phyloP scores from a whole-genome alignment of 2,329 filamentous ascomycete genomes.

The Dothiorella sarmentorum region DNA sequence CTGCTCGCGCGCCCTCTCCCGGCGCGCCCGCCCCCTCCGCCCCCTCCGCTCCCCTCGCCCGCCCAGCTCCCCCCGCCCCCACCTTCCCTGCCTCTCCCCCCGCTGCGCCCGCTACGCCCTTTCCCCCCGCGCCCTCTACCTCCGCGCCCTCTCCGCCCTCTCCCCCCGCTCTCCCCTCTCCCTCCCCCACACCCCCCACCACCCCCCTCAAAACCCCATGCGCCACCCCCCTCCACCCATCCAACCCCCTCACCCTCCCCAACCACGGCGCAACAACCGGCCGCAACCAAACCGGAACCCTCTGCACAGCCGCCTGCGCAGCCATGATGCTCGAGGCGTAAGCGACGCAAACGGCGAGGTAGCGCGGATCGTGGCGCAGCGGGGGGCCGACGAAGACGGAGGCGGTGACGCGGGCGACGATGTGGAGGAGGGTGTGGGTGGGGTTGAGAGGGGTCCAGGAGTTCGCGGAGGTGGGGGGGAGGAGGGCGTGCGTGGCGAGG shows the following conservation, averaged over 20 bases:
- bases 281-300: slow-evolving; percentile 19
- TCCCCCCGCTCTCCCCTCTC: slow-evolving; percentile 18
- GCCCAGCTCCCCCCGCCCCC: slow-evolving; percentile 27
- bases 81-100: neutral
- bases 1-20: slow-evolving; percentile 23
- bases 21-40: slow-evolving; percentile 26
- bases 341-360: slow-evolving; percentile 28
- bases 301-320: slow-evolving; percentile 31
- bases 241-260: neutral
- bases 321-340: slow-evolving; percentile 33
- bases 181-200: neutral
- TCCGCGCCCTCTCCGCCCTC: slow-evolving; percentile 3
- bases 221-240: slow-evolving; percentile 20
- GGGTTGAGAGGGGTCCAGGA: slow-evolving; percentile 34
- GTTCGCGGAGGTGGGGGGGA: slow-evolving; percentile 25
- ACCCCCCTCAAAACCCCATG: slow-evolving; percentile 21
- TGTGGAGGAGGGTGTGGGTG: slow-evolving; percentile 28
- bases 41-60: slow-evolving; percentile 18
- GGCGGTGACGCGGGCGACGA: slow-evolving; percentile 33
- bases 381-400: slow-evolving; percentile 34
- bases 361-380: slow-evolving; percentile 29
- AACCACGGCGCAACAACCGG: neutral
- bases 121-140: neutral
- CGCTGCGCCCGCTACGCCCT: slow-evolving; percentile 21
- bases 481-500: slow-evolving; percentile 24